Conservation (phyloP, 2,329 filamentous ascomycete genomes). For the Xylariaceae sp. region DNA sequence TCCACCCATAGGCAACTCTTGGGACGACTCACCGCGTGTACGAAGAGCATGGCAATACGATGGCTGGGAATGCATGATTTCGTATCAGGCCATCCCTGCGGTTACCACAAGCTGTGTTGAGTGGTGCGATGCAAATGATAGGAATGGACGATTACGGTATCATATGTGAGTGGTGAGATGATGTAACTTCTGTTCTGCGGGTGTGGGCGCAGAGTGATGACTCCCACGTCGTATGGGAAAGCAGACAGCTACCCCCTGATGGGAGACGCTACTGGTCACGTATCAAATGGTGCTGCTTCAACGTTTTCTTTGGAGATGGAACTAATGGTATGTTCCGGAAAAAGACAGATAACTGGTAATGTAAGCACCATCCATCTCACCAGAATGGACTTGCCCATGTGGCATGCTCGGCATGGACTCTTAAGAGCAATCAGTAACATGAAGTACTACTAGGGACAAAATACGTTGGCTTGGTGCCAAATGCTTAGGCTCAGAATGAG, state of each 20-base stretch:
- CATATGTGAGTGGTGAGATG: conserved; percentile 23
- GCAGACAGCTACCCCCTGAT: not conserved
- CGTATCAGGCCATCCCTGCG: conserved; percentile 6
- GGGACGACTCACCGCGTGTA: not conserved
- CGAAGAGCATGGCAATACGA: conserved; percentile 13
- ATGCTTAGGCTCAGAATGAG: conserved; percentile 14
- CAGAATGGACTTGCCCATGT: not conserved
- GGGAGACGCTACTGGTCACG: not conserved
- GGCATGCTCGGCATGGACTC: too few relatives aligned
- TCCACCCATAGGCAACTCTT: not conserved
- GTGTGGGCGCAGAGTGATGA: too few relatives aligned
- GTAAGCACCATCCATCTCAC: not conserved
- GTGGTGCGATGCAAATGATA: conserved; percentile 15
- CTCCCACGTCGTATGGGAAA: too few relatives aligned
- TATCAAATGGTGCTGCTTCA: not conserved
- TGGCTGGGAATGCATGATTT: conserved; percentile 11
- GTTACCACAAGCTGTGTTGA: conserved; percentile 17
- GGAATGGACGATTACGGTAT: conserved; percentile 13
- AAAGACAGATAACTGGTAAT: too few relatives aligned
- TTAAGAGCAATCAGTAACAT: conserved; percentile 3
- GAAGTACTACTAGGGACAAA: conserved; percentile 15
- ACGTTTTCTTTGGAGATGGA: not conserved
- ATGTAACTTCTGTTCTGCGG: too few relatives aligned
- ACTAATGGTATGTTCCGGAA: not conserved
- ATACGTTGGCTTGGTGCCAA: conserved; percentile 12